phyloP scores from a whole-genome alignment of 2,329 filamentous ascomycete genomes.

The Remersonia thermophila region DNA sequence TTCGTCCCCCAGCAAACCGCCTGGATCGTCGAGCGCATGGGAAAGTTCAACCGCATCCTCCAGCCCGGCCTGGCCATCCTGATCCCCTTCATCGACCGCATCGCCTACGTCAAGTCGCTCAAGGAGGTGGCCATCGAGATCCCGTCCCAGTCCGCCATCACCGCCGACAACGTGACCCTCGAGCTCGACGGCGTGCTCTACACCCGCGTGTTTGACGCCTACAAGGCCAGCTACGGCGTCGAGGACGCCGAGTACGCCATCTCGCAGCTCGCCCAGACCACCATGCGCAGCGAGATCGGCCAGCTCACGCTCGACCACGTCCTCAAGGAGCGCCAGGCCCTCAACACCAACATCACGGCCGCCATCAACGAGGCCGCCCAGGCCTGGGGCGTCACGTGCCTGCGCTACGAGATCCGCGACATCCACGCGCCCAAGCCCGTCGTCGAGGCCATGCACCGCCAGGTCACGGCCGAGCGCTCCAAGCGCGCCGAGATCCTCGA shows the following conservation, averaged over 20 bases:
- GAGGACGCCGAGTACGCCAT: constrained; percentile 99
- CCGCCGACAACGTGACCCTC: constrained; percentile 93
- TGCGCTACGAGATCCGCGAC: constrained; percentile 95
- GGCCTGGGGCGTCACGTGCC: constrained; percentile 90
- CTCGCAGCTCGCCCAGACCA: constrained; percentile 92
- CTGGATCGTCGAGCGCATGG: constrained; percentile 99
- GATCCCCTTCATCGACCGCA: constrained; percentile 83
- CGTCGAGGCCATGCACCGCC: constrained; percentile 94
- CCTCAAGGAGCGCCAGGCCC: constrained; percentile 85
- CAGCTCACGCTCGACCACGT: constrained; percentile 95
- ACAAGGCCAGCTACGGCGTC: constrained; percentile 96
- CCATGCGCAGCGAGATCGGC: constrained; percentile 97
- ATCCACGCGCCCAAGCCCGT: constrained; percentile 92
- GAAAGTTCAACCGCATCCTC: constrained; percentile 87
- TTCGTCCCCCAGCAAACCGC: constrained; percentile 99
- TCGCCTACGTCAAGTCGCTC: constrained; percentile 93
- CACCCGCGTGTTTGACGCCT: constrained; percentile 92
- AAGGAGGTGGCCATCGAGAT: constrained; percentile 97
- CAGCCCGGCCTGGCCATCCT: constrained; percentile 84
- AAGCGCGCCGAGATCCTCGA: constrained; percentile 97
- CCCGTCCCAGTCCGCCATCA: constrained; percentile 93
- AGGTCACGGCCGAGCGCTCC: constrained; percentile 91
- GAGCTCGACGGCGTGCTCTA: constrained; percentile 94
- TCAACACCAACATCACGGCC: constrained; percentile 97
- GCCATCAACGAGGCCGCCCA: constrained; percentile 97